Evolutionary conservation across 352 stramenopile genomes (phyloP).

Genomic region (Pseudoperonospora humuli): DNA sequence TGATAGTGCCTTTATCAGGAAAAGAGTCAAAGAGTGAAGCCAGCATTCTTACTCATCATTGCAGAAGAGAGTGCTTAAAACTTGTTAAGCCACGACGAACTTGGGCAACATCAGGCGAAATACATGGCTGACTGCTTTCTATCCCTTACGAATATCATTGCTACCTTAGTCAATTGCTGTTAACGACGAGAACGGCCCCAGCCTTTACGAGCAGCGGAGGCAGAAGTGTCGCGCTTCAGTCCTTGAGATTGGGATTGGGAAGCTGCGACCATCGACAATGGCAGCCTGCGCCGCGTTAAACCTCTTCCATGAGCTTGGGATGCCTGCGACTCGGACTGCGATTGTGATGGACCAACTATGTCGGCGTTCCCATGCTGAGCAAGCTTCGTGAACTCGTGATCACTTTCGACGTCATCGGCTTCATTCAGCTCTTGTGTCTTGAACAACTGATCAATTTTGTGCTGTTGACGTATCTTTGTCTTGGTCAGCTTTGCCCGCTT

Average conservation of each 20-base stretch:
- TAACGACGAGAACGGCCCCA: constrained; percentile 62
- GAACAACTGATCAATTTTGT: constrained; percentile 58
- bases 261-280: constrained; percentile 54
- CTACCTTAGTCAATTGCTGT: constrained; percentile 1
- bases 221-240: constrained; percentile 7
- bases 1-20: not conserved
- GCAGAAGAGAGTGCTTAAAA: not conserved
- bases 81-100: not conserved
- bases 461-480: constrained; percentile 32
- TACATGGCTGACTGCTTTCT: constrained; percentile 13
- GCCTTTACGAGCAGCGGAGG: constrained; percentile 40
- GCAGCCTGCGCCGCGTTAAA: constrained; percentile 52
- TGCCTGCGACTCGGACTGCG: constrained; percentile 37
- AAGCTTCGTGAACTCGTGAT: constrained; percentile 57
- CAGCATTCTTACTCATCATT: not conserved
- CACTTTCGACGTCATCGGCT: constrained; percentile 63
- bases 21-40: not conserved
- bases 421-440: constrained; percentile 26
- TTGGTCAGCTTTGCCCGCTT: constrained; percentile 15
- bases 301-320: constrained; percentile 15
- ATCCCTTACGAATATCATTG: not conserved
- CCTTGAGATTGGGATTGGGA: constrained; percentile 43
- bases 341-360: constrained; percentile 21
- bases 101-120: constrained; percentile 3
- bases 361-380: constrained; percentile 10